These are phyloP conservation scores for Yarrowia porcina DNA, from an alignment of 805 yeast genomes.

Conservation along the genomic window DNA sequence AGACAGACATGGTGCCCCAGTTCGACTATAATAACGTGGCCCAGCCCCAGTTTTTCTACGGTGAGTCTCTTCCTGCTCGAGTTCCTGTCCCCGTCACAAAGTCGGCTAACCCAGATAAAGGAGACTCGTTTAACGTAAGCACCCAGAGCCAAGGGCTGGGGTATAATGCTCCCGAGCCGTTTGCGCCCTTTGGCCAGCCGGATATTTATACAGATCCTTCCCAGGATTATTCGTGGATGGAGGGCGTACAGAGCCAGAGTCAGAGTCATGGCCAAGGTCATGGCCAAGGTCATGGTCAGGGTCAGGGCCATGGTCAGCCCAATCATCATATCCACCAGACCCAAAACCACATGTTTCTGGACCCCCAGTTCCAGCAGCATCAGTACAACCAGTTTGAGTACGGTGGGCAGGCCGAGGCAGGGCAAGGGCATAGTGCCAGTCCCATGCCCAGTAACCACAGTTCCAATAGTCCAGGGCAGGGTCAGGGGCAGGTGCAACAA, in stretches of 20 bases:
- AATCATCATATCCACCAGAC: no score
- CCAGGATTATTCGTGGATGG: slow-evolving; percentile 10
- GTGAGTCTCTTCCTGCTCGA: no score
- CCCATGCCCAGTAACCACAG: neutral
- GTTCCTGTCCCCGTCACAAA: no score
- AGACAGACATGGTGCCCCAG: no score
- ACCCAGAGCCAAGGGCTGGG: neutral
- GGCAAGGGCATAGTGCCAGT: neutral
- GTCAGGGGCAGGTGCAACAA: no score
- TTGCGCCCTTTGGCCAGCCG: neutral
- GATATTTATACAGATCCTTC: neutral
- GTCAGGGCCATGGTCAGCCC: neutral
- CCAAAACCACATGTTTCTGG: neutral
- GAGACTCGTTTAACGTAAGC: neutral
- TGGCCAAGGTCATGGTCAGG: neutral
- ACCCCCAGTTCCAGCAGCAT: neutral
- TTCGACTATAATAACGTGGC: neutral
- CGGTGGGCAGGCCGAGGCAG: no score
- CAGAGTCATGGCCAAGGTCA: no score
- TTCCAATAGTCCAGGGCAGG: neutral
- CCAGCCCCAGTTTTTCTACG: neutral
- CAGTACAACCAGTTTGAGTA: neutral
- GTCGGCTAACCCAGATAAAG: neutral
- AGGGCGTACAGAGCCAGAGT: neutral
- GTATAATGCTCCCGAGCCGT: neutral